Evolutionary conservation across 352 stramenopile species (phyloP), one percentile per base, ranked within the genome.

Genomic region (Phytophthora nicotianae): DNA sequence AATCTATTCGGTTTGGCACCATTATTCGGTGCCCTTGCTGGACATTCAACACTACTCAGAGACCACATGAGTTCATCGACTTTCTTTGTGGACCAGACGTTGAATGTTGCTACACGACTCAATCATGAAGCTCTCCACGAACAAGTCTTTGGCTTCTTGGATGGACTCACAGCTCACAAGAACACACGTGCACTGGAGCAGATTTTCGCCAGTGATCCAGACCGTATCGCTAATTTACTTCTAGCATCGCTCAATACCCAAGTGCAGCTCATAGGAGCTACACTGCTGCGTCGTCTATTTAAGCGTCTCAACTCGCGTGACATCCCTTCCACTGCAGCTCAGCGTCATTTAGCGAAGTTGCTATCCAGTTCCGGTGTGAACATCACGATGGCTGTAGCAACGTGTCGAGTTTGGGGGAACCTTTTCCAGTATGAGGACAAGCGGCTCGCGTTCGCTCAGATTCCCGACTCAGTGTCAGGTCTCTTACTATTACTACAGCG

Each of bases 391-490:
- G 45, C 57, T n/a, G 74, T 89, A 1, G 43, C 51, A 2, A 76
- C 76, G 0, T 82, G 66, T 11, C 72, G 82, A 33, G 80, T 89
- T 0, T 91, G 80, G 79, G 77, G 79, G 4, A 91, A 90, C 16
- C 65, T 91, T 2, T 69, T 89, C 13, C 67, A 78, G 19, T 78
- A 78, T 46, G 66, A 77, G n/a, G 79, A 89, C 59, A 90, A 91
- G 35, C 77, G 75, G 3, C 35, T 57, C 4, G 50, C 59, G 7
- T 88, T 90, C 35, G 72, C 77, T 3, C 56, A 76, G 35, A 50
- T 77, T 8, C 21, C 64, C 1, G 68, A 81, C 40, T 74, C 74
- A 0, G 62, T 82, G 0, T 73, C 83, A 16, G 53, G 58, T n/a
- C 58, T 90, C 8, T 66, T 91, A 0, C 37, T 50, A 1, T 49